Evolutionary conservation across 805 yeast genomes (phyloP).

Genomic region (Metschnikowia santaceciliae): DNA sequence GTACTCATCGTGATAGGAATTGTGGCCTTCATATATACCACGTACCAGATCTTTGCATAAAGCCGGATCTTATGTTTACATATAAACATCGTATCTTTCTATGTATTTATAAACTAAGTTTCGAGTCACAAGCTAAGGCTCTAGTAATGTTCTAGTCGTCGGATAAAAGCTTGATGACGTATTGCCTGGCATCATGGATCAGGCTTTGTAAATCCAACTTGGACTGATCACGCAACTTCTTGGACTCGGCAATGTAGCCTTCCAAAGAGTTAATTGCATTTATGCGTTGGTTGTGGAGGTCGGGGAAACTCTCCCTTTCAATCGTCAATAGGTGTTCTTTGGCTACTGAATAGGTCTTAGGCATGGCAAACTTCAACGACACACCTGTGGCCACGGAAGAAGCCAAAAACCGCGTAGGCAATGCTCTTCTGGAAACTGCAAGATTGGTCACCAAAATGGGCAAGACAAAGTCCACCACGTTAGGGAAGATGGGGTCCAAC

Average conservation of each 20-base stretch:
- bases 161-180: conserved; percentile 9
- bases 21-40: conserved; percentile 62
- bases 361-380: conserved; percentile 48
- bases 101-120: no score
- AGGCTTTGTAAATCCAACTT: conserved; percentile 15
- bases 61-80: background rate
- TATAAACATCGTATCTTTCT: background rate
- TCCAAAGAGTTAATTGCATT: conserved; percentile 14
- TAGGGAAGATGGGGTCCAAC: conserved; percentile 55
- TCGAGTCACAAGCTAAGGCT: no score
- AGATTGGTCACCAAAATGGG: conserved; percentile 56
- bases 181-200: conserved; percentile 16
- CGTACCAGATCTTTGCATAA: conserved; percentile 28
- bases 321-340: conserved; percentile 18
- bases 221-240: conserved; percentile 9
- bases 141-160: conserved; percentile 6
- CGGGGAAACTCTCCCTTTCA: conserved; percentile 31
- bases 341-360: conserved; percentile 23
- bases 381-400: conserved; percentile 48
- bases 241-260: conserved; percentile 11
- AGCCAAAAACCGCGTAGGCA: conserved; percentile 48
- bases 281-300: conserved; percentile 25
- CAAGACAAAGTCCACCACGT: conserved; percentile 51
- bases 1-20: conserved; percentile 53
- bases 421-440: conserved; percentile 42